Evolutionary conservation across 2,329 filamentous ascomycete species (phyloP), one percentile per base, ranked within the genome.

Genomic region (Lasiodiplodia sp.): DNA sequence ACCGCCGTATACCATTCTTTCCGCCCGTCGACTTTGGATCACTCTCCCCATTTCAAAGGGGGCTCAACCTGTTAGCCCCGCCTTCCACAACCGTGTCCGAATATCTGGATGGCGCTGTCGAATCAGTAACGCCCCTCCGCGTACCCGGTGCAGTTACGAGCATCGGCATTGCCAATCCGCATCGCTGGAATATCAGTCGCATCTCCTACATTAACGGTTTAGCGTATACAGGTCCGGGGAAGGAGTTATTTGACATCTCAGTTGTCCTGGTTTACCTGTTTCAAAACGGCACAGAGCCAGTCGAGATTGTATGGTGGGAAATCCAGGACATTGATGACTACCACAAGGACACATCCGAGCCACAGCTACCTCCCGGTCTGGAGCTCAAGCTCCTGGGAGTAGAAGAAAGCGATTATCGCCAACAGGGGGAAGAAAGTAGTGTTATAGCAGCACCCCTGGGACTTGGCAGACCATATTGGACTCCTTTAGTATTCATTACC

Each of bases 301-400:
- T 25, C 31, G 63, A 66, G 34, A 40, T 66, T n/a, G 49, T 56
- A 6, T 66, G 63, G 63, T 66, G 63, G 63, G 63, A 66, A 21
- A 28, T 66, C 5, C 63, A 44, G 16, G 34, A 66, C 34, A 31
- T 66, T 16, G 10, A 66, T 23, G 49, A 56, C 14, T 66, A 55
- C 37, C 63, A 44, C n/a, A 28, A 10, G 4, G 51, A 66, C 7
- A 56, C 37, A 4, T 66, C 63, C 2, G 51, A 56, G 3, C 63
- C 63, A 2, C 37, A 56, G 25, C 28, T 66, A 18, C 63, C 63
- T 2, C 10, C 31, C 3, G 49, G 37, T 18, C 23, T 66, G 34
- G 51, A 66, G 14, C n/a, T 16, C 10, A 56, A 55, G 21, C 51
- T 66, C 7, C 21, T 40, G 2, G 56, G 56, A 25, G 10, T 28